A percentile compares a stretch with the other conserved stretches of the same genome.
Evolutionary conservation across 371 early-diverging fungal species (phyloP).

Genomic region (Coemansia sp.): DNA sequence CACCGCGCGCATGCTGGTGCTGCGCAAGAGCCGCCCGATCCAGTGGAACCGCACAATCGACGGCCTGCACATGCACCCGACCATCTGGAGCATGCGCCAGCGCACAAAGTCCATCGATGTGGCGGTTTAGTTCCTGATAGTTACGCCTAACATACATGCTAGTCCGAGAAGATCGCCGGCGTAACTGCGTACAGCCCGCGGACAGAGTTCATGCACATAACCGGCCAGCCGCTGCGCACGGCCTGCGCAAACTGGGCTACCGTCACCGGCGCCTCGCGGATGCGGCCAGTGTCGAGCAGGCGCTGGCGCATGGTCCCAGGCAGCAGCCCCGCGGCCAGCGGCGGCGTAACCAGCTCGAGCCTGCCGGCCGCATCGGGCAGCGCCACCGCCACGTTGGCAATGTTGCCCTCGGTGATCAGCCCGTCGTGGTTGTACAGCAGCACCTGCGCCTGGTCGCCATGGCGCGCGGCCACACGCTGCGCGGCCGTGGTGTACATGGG

Average conservation of each 20-base stretch:
- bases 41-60: slow-evolving; percentile 69
- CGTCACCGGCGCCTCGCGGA: slow-evolving; percentile 26
- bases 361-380: slow-evolving; percentile 14
- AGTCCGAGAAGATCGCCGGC: background rate
- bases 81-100: slow-evolving; percentile 54
- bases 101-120: slow-evolving; percentile 29
- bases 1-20: slow-evolving; percentile 60
- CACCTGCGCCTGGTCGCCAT: slow-evolving; percentile 21
- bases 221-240: slow-evolving; percentile 23
- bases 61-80: slow-evolving; percentile 76
- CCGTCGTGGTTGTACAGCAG: slow-evolving; percentile 21
- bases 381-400: slow-evolving; percentile 42
- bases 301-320: slow-evolving; percentile 37
- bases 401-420: slow-evolving; percentile 32
- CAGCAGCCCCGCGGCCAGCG: slow-evolving; percentile 17
- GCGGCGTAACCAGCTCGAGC: slow-evolving; percentile 30
- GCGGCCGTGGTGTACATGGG: slow-evolving; percentile 22
- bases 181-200: slow-evolving; percentile 27
- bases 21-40: slow-evolving; percentile 61
- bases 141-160: too few species aligned
- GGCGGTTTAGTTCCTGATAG: background rate
- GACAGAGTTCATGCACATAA: slow-evolving; percentile 46
- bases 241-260: slow-evolving; percentile 33
- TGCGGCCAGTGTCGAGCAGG: slow-evolving; percentile 20
- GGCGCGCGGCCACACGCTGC: background rate